These are phyloP conservation scores for Euphorbia peplus DNA, from an alignment of 345 rosid species.

Conservation along the genomic window DNA sequence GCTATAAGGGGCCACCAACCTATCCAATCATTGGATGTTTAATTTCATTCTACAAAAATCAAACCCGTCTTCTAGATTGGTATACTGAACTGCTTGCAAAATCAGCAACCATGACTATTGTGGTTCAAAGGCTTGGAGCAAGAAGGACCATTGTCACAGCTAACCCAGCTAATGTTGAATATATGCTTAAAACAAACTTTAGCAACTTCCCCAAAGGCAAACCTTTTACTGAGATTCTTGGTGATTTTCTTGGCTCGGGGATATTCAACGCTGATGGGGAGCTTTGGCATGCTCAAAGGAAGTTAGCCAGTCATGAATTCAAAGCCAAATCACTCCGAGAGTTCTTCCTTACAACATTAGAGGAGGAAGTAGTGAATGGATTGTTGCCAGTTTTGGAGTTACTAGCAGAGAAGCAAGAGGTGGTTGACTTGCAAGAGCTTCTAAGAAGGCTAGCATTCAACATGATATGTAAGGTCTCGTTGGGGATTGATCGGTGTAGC, in stretches of 20 bases:
- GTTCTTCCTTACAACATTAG: slow-evolving; percentile 19
- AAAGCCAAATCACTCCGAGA: slow-evolving; percentile 19
- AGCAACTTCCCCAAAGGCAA: slow-evolving; percentile 80
- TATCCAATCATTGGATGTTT: slow-evolving; percentile 74
- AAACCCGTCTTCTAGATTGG: slow-evolving; percentile 68
- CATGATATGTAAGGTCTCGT: slow-evolving; percentile 20
- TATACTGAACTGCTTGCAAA: slow-evolving; percentile 59
- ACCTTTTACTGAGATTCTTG: slow-evolving; percentile 79
- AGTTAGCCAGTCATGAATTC: slow-evolving; percentile 30
- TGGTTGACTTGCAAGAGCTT: slow-evolving; percentile 29
- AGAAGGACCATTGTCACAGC: slow-evolving; percentile 67
- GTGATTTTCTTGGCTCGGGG: slow-evolving; percentile 47
- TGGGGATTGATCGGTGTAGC: slow-evolving; percentile 20
- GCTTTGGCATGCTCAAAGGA: slow-evolving; percentile 31
- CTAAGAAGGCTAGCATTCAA: slow-evolving; percentile 25
- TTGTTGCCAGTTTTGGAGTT: slow-evolving; percentile 24
- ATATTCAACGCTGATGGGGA: slow-evolving; percentile 36
- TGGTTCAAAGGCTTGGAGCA: slow-evolving; percentile 58
- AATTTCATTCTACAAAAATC: slow-evolving; percentile 61
- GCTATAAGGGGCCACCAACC: slow-evolving; percentile 37
- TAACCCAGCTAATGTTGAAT: slow-evolving; percentile 67
- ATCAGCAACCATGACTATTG: slow-evolving; percentile 56
- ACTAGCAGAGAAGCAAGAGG: slow-evolving; percentile 15
- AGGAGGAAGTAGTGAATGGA: slow-evolving; percentile 23
- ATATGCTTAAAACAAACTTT: slow-evolving; percentile 79